Evolutionary conservation across 2,329 filamentous ascomycete genomes (phyloP), one percentile per base, ranked within the genome.

Genomic region (Trichoderma cornu-damae): DNA sequence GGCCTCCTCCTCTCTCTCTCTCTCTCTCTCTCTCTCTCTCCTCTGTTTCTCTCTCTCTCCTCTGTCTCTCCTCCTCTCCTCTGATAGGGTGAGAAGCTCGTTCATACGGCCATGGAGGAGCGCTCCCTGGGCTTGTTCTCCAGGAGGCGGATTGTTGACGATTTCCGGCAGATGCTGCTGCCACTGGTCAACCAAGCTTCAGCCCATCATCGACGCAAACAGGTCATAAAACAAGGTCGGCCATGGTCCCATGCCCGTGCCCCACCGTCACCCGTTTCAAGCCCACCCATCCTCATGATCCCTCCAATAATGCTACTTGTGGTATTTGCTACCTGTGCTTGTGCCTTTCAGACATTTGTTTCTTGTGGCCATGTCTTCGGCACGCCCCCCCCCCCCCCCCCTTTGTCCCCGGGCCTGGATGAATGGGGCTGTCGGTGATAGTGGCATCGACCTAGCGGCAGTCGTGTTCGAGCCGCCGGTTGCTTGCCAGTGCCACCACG

Each of bases 181-280:
- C 28, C 40, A 46, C 37, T 22, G 46, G 32, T 48, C 52, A 56
- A 56, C 30, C 34, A 56, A 48, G 43, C 52, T 54, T 46, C 40
- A 54, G 40, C 51, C 51, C 51, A 54, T 54, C 51, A 54, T 44
- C 20, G 30, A 54, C 35, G 40, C 51, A 54, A 54, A 46, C 40
- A 54, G 43, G 42, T 40, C 35, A 32, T 48, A 48, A 32, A 22
- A 40, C 52, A 48, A 56, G 52, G 52, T 18, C 20, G 38, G 26
- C 24, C 52, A 30, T 56, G 43, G 52, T 48, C 52, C 34, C 42
- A 56, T 47, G 52, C 26, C 20, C 28, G 12, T 26, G 46, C 54
- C 46, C 54, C 54, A 43, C 53, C 34, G 22, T 35, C 54, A 35
- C 52, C 42, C 42, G 42, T 47, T 44, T 57, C 54, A 49, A 50